Base-by-base conservation (phyloP, 225 moss, liverwort and hornwort genomes). In the Antitrichia curtipendula region DNA sequence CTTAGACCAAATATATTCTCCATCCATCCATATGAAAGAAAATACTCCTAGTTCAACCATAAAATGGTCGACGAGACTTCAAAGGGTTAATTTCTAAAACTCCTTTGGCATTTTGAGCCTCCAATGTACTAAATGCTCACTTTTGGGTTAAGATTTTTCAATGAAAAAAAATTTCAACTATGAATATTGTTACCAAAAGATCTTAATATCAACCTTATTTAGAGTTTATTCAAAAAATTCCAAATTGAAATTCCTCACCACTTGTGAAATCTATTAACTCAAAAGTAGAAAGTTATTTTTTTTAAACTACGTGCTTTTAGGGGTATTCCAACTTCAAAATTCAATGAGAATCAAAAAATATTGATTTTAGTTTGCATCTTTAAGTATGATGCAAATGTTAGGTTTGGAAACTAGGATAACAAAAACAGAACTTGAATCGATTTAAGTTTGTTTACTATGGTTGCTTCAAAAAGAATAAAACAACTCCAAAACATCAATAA, bases 271-370 rank as follows among this genome's bases (percentile, higher is more conserved):
- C 21, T n/a, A 12, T 4, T 66, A 65, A 12, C 21, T n/a, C 12
- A 66, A 66, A 66, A n/a, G 3, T n/a, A 12, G 6, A n/a, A n/a
- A 17, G 28, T 63, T 17, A 25, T 1, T 63, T 63, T 34, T 21
- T 18, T 19, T 18, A 19, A 18, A 19, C 1, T 65, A 0, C 1
- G 0, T 36, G 34, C 3, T 0, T 0, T 0, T 36, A 6, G 65
- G 3, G 1, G 2, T 19, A 36, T 36, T 6, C 1, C 10, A 36
- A 20, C 20, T 21, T 66, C 22, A n/a, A 66, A 66, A 22, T 22
- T 66, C 12, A 66, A n/a, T 66, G n/a, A n/a, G 2, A 22, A n/a
- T n/a, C 22, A n/a, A 4, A 66, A 10, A 66, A 10, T 66, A 2
- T 66, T n/a, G 11, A 66, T 21, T n/a, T 32, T 7, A 12, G 11